Conservation (phyloP, 768 basidiomycete species). For the Russula ochroleuca region DNA sequence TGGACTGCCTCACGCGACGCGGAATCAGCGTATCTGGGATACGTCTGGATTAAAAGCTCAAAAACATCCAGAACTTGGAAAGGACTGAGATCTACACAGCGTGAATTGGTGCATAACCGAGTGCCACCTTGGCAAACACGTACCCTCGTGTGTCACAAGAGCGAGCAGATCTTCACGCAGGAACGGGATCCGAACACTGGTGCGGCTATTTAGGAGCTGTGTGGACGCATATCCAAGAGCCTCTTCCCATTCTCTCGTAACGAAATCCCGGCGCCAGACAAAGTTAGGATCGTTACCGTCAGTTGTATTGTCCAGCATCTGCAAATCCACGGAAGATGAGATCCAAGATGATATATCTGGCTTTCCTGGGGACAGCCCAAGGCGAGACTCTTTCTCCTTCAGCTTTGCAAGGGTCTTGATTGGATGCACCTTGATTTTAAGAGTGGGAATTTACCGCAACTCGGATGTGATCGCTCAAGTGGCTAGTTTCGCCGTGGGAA, state of each 20-base stretch:
- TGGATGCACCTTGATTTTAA: slow-evolving; percentile 36
- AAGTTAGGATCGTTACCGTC: slow-evolving; percentile 33
- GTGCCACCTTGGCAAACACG: slow-evolving; percentile 27
- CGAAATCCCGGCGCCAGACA: slow-evolving; percentile 51
- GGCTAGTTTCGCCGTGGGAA: neutral
- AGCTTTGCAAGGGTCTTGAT: slow-evolving; percentile 44
- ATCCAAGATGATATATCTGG: slow-evolving; percentile 65
- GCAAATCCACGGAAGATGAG: slow-evolving; percentile 36
- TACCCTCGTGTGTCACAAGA: slow-evolving; percentile 56
- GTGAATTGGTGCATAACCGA: slow-evolving; percentile 10
- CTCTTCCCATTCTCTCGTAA: slow-evolving; percentile 51
- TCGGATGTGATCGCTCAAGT: neutral
- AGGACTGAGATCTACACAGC: slow-evolving; percentile 50
- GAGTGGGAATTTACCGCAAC: neutral
- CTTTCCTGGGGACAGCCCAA: slow-evolving; percentile 32
- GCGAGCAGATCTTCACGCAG: slow-evolving; percentile 57
- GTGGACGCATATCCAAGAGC: slow-evolving; percentile 53
- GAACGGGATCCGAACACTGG: slow-evolving; percentile 53
- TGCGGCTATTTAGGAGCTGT: slow-evolving; percentile 48
- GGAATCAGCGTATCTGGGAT: slow-evolving; percentile 73
- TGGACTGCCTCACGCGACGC: slow-evolving; percentile 70
- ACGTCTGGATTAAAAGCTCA: slow-evolving; percentile 65
- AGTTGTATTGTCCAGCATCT: slow-evolving; percentile 31
- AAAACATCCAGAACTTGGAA: slow-evolving; percentile 67
- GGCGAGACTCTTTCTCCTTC: slow-evolving; percentile 42